A percentile compares a stretch with the other conserved stretches of the same genome.
Evolutionary conservation across 2,329 filamentous ascomycete species (phyloP).

Genomic region (Colletotrichum costaricense): DNA sequence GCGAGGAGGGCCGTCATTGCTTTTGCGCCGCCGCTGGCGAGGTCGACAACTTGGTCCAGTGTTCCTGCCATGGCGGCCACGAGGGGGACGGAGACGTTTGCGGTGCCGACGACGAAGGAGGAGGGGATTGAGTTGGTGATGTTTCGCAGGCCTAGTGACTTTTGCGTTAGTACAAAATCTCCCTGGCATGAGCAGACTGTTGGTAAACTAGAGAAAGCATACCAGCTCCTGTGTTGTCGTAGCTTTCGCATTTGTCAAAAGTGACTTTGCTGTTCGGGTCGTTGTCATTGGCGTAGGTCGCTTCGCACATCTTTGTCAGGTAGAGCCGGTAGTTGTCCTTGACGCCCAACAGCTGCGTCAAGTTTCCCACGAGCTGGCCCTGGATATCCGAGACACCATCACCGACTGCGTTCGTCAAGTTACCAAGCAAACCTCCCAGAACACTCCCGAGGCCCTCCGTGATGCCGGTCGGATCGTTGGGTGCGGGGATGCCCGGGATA

Average conservation of each 20-base stretch:
- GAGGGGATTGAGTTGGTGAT: slow-evolving; percentile 39
- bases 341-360: slow-evolving; percentile 37
- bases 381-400: slow-evolving; percentile 38
- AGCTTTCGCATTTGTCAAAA: slow-evolving; percentile 29
- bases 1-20: slow-evolving; percentile 37
- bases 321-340: slow-evolving; percentile 39
- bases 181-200: too few relatives aligned
- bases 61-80: slow-evolving; percentile 33
- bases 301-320: slow-evolving; percentile 39
- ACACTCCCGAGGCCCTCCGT: slow-evolving; percentile 28
- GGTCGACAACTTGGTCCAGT: slow-evolving; percentile 31
- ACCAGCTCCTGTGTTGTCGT: slow-evolving; percentile 27
- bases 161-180: not conserved
- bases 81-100: slow-evolving; percentile 39
- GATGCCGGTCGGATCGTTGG: slow-evolving; percentile 26
- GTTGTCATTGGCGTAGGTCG: slow-evolving; percentile 29
- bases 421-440: slow-evolving; percentile 35
- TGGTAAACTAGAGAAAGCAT: not conserved
- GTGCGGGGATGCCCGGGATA: not conserved
- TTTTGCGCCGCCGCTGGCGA: slow-evolving; percentile 35
- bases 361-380: slow-evolving; percentile 38
- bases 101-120: slow-evolving; percentile 36
- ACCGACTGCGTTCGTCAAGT: slow-evolving; percentile 35
- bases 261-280: slow-evolving; percentile 27
- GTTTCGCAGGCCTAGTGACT: slow-evolving; percentile 35